Base-by-base conservation (phyloP, 495 filamentous ascomycete genomes). In the Aspergillus homomorphus region DNA sequence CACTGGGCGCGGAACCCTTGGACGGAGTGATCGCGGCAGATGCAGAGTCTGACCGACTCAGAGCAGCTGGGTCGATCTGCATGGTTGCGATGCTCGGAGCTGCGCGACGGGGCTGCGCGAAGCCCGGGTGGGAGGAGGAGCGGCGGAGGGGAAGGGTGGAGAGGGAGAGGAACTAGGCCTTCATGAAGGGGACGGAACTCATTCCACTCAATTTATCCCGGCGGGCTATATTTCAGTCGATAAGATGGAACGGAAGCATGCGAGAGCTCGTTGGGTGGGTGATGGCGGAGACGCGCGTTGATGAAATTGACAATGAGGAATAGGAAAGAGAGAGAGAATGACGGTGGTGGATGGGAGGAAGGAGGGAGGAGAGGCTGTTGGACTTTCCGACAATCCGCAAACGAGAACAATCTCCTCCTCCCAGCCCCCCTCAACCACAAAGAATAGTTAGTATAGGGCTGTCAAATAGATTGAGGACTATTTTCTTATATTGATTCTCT, bases 1-100 rank as follows among this genome's bases (percentile, higher is more conserved):
- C 77, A 21, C 82, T 82, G 44, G 82, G 73, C 54, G 81, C 81
- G 56, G 88, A 77, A 46, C 81, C 74, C 65, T 90, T 88, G 23
- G 81, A 78, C 53, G 82, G 66, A 28, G 88, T 68, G 45, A 84
- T 76, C 33, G 86, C 79, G 4, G 84, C 85, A 41, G 87, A 73
- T 24, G 73, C 57, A 71, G 75, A 86, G 76, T 83, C 81, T 72
- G 77, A 84, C 66, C 88, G 86, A 79, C 87, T 90, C 71, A 92
- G 75, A 62, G 89, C 88, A 68, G 89, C 87, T 69, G 89, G 89
- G 76, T 92, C 89, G 76, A 91, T 92, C 81, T 92, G 88, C 89
- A 92, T 92, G 67, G 66, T 42, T 51, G 54, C 60, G 62, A 65
- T 65, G 65, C 64, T 72, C 62, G 70, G 68, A 62, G 65, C 66